Evolutionary conservation across 495 filamentous ascomycete species (phyloP).

Genomic region (Podospora pseudocomata): DNA sequence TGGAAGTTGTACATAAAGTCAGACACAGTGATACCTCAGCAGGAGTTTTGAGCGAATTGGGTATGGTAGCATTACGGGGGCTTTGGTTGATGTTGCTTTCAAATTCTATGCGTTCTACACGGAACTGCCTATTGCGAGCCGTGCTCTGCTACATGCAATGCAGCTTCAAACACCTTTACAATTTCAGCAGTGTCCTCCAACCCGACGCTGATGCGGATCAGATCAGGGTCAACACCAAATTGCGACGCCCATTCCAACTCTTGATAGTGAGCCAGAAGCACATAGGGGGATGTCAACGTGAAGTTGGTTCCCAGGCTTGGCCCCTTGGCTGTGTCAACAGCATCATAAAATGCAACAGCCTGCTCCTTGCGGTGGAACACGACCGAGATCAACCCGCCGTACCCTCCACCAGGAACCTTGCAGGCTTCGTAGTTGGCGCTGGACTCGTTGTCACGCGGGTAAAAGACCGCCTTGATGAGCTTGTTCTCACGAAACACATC

Average conservation of each 20-base stretch:
- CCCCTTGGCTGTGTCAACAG: constrained; percentile 82
- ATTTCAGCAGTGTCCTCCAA: constrained; percentile 74
- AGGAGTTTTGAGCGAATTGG: background rate
- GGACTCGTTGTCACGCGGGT: constrained; percentile 75
- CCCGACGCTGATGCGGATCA: constrained; percentile 87
- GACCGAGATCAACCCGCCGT: constrained; percentile 84
- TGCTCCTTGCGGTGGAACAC: constrained; percentile 68
- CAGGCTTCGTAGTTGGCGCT: constrained; percentile 71
- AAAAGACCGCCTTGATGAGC: constrained; percentile 76
- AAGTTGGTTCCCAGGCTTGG: constrained; percentile 97
- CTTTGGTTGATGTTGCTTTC: background rate
- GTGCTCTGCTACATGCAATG: constrained; percentile 43
- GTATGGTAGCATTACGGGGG: background rate
- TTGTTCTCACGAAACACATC: constrained; percentile 54
- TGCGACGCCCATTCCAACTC: constrained; percentile 86
- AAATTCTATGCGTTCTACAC: background rate
- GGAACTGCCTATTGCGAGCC: background rate
- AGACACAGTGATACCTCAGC: background rate
- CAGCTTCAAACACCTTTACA: constrained; percentile 43
- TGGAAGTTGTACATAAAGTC: background rate
- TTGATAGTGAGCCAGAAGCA: constrained; percentile 83
- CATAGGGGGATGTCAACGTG: constrained; percentile 84
- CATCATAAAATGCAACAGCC: constrained; percentile 79
- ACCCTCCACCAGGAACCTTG: constrained; percentile 72
- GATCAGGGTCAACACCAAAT: constrained; percentile 70